Evolutionary conservation across 1,284 basidiomycete species (phyloP), one percentile per base, ranked within the genome.

Genomic region (Mrakiaceae sp.): DNA sequence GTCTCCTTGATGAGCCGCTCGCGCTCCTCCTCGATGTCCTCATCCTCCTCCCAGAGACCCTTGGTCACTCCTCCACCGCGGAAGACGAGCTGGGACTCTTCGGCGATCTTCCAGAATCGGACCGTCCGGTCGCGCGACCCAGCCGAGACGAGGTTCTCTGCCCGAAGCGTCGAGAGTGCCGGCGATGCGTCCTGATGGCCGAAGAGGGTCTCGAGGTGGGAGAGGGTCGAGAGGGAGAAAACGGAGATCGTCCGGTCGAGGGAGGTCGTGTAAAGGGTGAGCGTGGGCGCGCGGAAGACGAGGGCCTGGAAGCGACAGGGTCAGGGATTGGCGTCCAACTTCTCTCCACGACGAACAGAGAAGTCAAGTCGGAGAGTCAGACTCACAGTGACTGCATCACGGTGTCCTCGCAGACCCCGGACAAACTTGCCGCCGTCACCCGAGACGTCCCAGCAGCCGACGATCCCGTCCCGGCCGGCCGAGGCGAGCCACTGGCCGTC

Each of bases 71-170:
- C 90, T 10, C 95, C 96, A 42, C 92, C 94, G 53, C 96, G 83
- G 71, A 98, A 97, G 3, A 98, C 93, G 43, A 99, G 80, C 74
- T 98, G 96, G 39, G 84, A 89, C 78, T 98, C 94, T 67, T 99
- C 95, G 52, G 87, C 85, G 62, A 98, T 87, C 78, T 98, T 98
- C 95, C 95, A 99, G 77, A 85, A 97, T 40, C 95, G 82, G 68
- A 87, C 84, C 0, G 93, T 96, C 70, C 92, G 87, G 78, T 99
- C 95, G 42, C 93, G 80, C 0, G 86, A 88, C 9, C 96, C 95
- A 0, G 87, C 87, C 49, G 87, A 92, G 8, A 98, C 84, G 8
- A 88, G 90, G 0, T 86, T 84, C 71, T 97, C 92, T 3, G 84
- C 84, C 43, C 87, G 83, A 5, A 98, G 81, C 1, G 89, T 81